phyloP scores from a whole-genome alignment of 23 red algal species.

The Agarophyton chilense region DNA sequence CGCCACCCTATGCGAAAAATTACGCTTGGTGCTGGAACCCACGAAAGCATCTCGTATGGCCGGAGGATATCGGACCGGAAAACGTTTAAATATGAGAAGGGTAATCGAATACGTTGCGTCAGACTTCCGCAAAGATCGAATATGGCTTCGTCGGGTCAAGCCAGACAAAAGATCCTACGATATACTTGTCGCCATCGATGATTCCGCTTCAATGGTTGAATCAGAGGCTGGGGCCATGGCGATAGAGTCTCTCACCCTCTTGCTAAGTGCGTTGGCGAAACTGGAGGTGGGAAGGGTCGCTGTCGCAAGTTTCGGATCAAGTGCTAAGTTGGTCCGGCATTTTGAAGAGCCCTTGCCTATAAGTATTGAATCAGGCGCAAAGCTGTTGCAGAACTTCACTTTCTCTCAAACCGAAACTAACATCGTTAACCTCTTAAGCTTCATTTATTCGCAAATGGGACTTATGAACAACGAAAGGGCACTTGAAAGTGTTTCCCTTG shows the following conservation, averaged over 20 bases:
- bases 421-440: slow-evolving; percentile 65
- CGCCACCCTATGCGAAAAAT: slow-evolving; percentile 69
- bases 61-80: slow-evolving; percentile 92
- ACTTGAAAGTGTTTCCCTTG: slow-evolving; percentile 65
- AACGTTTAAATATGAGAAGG: slow-evolving; percentile 90
- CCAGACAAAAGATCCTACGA: slow-evolving; percentile 91
- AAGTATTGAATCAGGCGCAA: slow-evolving; percentile 50
- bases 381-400: slow-evolving; percentile 65
- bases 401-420: slow-evolving; percentile 89
- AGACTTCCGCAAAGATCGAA: slow-evolving; percentile 86
- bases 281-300: slow-evolving; percentile 87
- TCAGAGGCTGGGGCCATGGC: slow-evolving; percentile 78
- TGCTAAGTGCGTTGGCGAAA: slow-evolving; percentile 75
- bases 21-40: slow-evolving; percentile 87
- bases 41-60: slow-evolving; percentile 70
- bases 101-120: slow-evolving; percentile 97
- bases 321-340: slow-evolving; percentile 51
- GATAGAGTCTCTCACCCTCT: slow-evolving; percentile 79
- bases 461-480: not conserved
- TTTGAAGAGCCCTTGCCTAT: slow-evolving; percentile 75
- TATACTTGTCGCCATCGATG: slow-evolving; percentile 92
- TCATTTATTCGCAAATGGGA: slow-evolving; percentile 50
- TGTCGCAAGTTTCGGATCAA: slow-evolving; percentile 84
- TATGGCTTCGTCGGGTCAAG: slow-evolving; percentile 93
- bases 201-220: slow-evolving; percentile 95